These are phyloP conservation scores for Diddensiella transvaalensis DNA, from an alignment of 805 yeast species.

Conservation along the genomic window DNA sequence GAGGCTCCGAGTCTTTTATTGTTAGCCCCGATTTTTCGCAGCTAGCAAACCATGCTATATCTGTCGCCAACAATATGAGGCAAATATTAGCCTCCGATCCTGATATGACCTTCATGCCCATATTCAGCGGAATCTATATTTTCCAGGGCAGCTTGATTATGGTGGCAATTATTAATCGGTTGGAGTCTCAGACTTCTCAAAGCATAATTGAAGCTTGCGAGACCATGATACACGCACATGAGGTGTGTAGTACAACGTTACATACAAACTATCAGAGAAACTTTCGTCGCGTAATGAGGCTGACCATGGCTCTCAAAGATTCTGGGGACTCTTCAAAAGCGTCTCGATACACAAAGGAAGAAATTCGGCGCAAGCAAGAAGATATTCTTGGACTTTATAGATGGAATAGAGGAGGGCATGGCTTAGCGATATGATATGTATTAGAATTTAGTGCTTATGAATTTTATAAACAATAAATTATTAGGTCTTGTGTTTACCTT, in stretches of 20 bases:
- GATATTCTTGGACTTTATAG: slow-evolving; percentile 35
- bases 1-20: slow-evolving; percentile 23
- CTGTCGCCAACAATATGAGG: slow-evolving; percentile 26
- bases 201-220: slow-evolving; percentile 31
- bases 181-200: slow-evolving; percentile 24
- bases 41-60: slow-evolving; percentile 28
- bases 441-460: too few species aligned
- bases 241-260: slow-evolving; percentile 31
- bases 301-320: slow-evolving; percentile 29
- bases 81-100: slow-evolving; percentile 29
- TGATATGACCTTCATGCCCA: slow-evolving; percentile 30
- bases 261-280: slow-evolving; percentile 32
- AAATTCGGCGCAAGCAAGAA: slow-evolving; percentile 27
- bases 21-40: slow-evolving; percentile 24
- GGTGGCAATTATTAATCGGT: slow-evolving; percentile 26
- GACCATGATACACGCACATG: slow-evolving; percentile 31
- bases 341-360: slow-evolving; percentile 15
- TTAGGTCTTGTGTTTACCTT: too few species aligned
- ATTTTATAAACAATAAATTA: too few species aligned
- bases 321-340: slow-evolving; percentile 4
- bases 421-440: slow-evolving; percentile 33
- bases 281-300: slow-evolving; percentile 31
- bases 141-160: slow-evolving; percentile 30
- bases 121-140: slow-evolving; percentile 31
- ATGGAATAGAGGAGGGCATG: slow-evolving; percentile 38